These are phyloP conservation scores for Mucor piriformis DNA, from an alignment of 371 early-diverging fungal genomes.

Conservation along the genomic window DNA sequence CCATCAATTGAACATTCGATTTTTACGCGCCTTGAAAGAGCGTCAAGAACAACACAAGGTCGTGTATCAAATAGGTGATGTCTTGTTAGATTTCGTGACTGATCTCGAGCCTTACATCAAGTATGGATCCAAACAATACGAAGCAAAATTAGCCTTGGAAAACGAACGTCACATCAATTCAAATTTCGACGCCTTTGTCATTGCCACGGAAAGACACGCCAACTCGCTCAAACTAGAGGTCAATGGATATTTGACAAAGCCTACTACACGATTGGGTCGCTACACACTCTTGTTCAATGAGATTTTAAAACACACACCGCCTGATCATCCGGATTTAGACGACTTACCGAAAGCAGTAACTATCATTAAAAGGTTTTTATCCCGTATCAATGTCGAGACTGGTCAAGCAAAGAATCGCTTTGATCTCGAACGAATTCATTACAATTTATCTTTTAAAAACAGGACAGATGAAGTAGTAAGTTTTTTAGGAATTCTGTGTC, in stretches of 20 bases:
- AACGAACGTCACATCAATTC: slow-evolving; percentile 37
- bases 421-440: slow-evolving; percentile 42
- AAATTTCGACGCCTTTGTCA: slow-evolving; percentile 43
- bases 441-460: slow-evolving; percentile 51
- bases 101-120: slow-evolving; percentile 80
- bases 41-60: slow-evolving; percentile 77
- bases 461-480: slow-evolving; percentile 44
- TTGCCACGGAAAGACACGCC: slow-evolving; percentile 50
- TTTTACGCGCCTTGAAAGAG: slow-evolving; percentile 66
- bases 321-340: slow-evolving; percentile 76
- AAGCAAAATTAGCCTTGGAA: slow-evolving; percentile 61
- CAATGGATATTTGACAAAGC: slow-evolving; percentile 80
- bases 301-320: slow-evolving; percentile 83
- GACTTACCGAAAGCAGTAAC: slow-evolving; percentile 74
- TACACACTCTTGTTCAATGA: slow-evolving; percentile 90
- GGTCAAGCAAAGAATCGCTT: slow-evolving; percentile 43
- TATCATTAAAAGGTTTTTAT: slow-evolving; percentile 74
- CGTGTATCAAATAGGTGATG: slow-evolving; percentile 84
- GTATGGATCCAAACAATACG: slow-evolving; percentile 88
- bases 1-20: slow-evolving; percentile 66
- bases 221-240: slow-evolving; percentile 75
- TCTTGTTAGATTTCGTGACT: slow-evolving; percentile 72
- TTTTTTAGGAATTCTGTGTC: too few relatives aligned
- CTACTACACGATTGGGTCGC: slow-evolving; percentile 86
- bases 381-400: slow-evolving; percentile 49